Conservation (phyloP, 1,284 basidiomycete species). For the Mycosarcoma maydis region DNA sequence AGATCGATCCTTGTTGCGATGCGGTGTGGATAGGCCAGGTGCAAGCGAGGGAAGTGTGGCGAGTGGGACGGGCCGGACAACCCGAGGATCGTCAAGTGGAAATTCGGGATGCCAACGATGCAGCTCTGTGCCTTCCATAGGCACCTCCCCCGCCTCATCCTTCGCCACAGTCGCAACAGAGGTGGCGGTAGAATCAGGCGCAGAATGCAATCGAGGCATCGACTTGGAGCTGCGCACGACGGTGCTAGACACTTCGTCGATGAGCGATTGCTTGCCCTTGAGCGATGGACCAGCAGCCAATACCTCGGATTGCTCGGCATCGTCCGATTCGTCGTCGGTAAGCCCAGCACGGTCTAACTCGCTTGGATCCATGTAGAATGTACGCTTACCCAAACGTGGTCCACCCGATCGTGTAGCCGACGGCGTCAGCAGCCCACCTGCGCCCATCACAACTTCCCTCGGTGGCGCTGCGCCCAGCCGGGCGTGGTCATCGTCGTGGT, state of each 20-base stretch:
- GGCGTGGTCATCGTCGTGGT: slow-evolving; percentile 86
- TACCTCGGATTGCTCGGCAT: neutral
- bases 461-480: too few species aligned
- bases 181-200: neutral
- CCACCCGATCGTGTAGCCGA: slow-evolving; percentile 41
- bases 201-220: slow-evolving; percentile 9
- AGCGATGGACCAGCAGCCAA: neutral
- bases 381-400: slow-evolving; percentile 26
- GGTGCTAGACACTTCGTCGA: slow-evolving; percentile 30
- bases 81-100: slow-evolving; percentile 21
- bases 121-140: slow-evolving; percentile 12
- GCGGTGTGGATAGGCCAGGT: slow-evolving; percentile 23
- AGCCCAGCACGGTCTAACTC: slow-evolving; percentile 23
- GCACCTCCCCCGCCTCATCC: slow-evolving; percentile 13
- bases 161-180: neutral
- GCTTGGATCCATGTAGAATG: slow-evolving; percentile 34
- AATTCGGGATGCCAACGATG: slow-evolving; percentile 40
- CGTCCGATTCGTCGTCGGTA: slow-evolving; percentile 23
- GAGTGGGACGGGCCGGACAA: slow-evolving; percentile 32
- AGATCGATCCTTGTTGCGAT: slow-evolving; percentile 14
- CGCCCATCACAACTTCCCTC: slow-evolving; percentile 75
- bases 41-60: slow-evolving; percentile 29
- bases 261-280: slow-evolving; percentile 21
- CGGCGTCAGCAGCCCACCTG: slow-evolving; percentile 35
- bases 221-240: slow-evolving; percentile 14